Evolutionary conservation across 1,284 basidiomycete genomes (phyloP).

Genomic region (Phellopilus nigrolimitatus): DNA sequence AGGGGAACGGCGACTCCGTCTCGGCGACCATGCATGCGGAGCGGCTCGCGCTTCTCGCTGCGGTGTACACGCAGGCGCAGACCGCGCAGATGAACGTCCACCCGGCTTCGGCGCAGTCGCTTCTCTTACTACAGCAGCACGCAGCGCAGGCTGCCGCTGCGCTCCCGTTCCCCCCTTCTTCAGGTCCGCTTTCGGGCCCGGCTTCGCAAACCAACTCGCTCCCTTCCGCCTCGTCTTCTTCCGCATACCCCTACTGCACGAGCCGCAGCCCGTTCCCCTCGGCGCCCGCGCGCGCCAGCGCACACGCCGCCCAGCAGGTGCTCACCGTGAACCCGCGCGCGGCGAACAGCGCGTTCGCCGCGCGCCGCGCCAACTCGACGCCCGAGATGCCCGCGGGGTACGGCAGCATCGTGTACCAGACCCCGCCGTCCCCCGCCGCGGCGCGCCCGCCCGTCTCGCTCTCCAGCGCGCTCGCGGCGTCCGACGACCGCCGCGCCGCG

Average conservation of each 20-base stretch:
- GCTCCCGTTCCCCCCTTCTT: not conserved
- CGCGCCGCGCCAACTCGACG: not conserved
- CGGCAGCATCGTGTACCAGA: conserved; percentile 20
- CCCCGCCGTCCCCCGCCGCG: conserved; percentile 13
- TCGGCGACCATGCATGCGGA: conserved; percentile 78
- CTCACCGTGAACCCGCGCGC: not conserved
- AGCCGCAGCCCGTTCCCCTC: conserved; percentile 5
- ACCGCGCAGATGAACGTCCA: conserved; percentile 3
- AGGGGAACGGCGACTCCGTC: conserved; percentile 80
- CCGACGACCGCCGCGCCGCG: conserved; percentile 29
- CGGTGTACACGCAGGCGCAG: conserved; percentile 52
- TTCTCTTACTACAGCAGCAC: not conserved
- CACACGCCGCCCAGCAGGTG: not conserved
- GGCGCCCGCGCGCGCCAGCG: not conserved
- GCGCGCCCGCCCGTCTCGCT: conserved; percentile 3
- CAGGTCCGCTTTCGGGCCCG: not conserved
- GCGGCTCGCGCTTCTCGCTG: conserved; percentile 68
- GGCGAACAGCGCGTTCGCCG: not conserved
- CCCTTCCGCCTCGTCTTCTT: not conserved
- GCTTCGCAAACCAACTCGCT: conserved; percentile 2
- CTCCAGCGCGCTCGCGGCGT: conserved; percentile 29
- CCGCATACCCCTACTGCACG: not conserved
- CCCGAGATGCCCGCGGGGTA: not conserved
- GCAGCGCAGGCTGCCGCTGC: not conserved
- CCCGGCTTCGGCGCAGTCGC: conserved; percentile 12